Evolutionary conservation across 805 yeast species (phyloP).

Genomic region (Candida xyloterini): DNA sequence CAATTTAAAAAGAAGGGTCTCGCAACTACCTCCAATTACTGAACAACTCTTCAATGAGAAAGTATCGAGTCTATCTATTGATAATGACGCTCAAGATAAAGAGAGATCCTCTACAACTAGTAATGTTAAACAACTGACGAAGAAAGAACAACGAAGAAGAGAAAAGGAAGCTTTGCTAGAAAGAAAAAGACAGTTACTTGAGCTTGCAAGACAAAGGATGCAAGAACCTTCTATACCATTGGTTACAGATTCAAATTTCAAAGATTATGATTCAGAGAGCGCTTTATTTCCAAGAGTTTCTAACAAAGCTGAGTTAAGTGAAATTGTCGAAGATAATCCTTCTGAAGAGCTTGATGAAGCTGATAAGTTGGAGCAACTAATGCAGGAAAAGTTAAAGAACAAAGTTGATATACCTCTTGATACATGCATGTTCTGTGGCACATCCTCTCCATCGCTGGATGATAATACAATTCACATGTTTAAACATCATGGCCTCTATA

Average conservation of each 20-base stretch:
- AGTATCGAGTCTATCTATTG: slow-evolving; percentile 20
- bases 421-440: slow-evolving; percentile 49
- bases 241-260: no score
- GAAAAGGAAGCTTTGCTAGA: slow-evolving; percentile 49
- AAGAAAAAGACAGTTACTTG: slow-evolving; percentile 47
- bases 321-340: no score
- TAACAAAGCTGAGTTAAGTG: no score
- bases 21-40: slow-evolving; percentile 66
- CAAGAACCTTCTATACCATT: slow-evolving; percentile 1
- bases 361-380: slow-evolving; percentile 32
- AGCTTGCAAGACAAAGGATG: slow-evolving; percentile 44
- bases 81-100: slow-evolving; percentile 27
- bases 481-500: slow-evolving; percentile 73
- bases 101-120: slow-evolving; percentile 21
- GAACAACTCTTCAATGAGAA: slow-evolving; percentile 30
- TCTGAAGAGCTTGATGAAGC: slow-evolving; percentile 7
- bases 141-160: slow-evolving; percentile 48
- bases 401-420: slow-evolving; percentile 47
- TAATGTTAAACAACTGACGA: slow-evolving; percentile 34
- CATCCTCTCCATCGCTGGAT: slow-evolving; percentile 38
- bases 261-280: no score
- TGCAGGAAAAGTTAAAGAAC: slow-evolving; percentile 44
- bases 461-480: slow-evolving; percentile 69
- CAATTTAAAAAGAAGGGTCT: slow-evolving; percentile 90
- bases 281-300: no score